Conservation (phyloP, 176 grass and related monocot genomes). For the Oropetium thomaeum region DNA sequence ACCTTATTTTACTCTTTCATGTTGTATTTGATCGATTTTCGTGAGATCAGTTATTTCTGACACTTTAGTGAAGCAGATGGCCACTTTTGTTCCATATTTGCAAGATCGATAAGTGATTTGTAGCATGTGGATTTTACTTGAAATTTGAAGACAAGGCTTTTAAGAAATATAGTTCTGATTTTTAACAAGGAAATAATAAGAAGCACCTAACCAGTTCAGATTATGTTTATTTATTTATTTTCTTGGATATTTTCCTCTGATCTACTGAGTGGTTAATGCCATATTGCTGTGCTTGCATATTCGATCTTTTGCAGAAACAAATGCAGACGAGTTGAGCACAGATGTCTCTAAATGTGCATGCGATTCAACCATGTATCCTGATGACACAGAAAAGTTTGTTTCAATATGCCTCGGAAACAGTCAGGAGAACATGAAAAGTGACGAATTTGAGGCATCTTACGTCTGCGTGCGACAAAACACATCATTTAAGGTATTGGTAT, state of each 20-base stretch:
- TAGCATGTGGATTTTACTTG: neutral
- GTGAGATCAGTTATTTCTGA: neutral
- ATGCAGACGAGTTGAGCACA: conserved; percentile 1
- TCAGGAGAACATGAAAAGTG: conserved; percentile 7
- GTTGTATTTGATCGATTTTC: neutral
- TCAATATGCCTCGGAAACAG: neutral
- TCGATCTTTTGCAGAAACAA: conserved; percentile 2
- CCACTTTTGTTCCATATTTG: neutral
- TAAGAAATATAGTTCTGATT: neutral
- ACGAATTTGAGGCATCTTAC: neutral
- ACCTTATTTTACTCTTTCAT: neutral
- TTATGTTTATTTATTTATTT: neutral
- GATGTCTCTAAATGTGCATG: neutral
- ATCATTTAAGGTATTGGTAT: conserved; percentile 46
- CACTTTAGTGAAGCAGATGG: neutral
- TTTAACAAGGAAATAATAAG: neutral
- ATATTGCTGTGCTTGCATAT: conserved; percentile 5
- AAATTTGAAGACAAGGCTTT: neutral
- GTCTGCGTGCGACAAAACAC: conserved; percentile 13
- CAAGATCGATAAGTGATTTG: neutral
- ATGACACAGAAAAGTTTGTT: conserved; percentile 10
- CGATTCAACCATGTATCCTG: neutral
- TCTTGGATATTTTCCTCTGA: neutral
- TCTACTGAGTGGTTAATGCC: neutral
- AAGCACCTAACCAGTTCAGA: neutral